Base-by-base conservation (phyloP, 2,329 filamentous ascomycete species). In the Cladorrhinum sp. region DNA sequence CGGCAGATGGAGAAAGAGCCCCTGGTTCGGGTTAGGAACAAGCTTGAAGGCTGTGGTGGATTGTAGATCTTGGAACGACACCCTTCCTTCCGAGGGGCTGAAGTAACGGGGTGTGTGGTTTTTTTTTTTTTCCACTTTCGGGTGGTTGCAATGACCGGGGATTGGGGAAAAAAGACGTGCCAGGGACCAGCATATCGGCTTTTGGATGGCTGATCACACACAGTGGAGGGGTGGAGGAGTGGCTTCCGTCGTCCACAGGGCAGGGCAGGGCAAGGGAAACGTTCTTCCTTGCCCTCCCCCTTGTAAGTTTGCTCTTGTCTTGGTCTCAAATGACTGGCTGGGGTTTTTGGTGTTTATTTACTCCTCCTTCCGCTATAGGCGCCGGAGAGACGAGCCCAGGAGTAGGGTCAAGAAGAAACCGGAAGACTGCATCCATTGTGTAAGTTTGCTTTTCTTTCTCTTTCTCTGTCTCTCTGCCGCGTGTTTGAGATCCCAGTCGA, bases 121-220 rank as follows among this genome's bases (percentile, higher is more conserved):
- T 12, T 36, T 16, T 36, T 4, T 30, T 16, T 16, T 36, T 36
- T 9, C 33, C 33, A 5, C 14, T 36, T 16, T 46, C 42, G 16
- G 42, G 3, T 18, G n/a, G 42, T 46, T 63, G 59, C 53, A 53
- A 56, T 58, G 33, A 36, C 33, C 33, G 33, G 33, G 33, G 33
- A 36, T 36, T 36, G 33, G 9, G 26, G 26, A 28, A 28, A 28
- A 28, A 28, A 28, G 26, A 28, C 26, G 26, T 49, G 53, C 57
- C 64, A 65, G 56, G 64, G 61, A 59, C 64, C 62, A 63, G 61
- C 36, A 51, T 50, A 54, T 60, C 60, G 61, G 61, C 64, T 61
- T 60, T 58, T 16, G 8, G 33, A 9, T 36, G 33, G 33, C 12
- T 36, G 33, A 36, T 36, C 33, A 36, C 33, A 36, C 33, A 36